Conservation (phyloP, 2,329 filamentous ascomycete genomes). For the Arthroderma sp. region DNA sequence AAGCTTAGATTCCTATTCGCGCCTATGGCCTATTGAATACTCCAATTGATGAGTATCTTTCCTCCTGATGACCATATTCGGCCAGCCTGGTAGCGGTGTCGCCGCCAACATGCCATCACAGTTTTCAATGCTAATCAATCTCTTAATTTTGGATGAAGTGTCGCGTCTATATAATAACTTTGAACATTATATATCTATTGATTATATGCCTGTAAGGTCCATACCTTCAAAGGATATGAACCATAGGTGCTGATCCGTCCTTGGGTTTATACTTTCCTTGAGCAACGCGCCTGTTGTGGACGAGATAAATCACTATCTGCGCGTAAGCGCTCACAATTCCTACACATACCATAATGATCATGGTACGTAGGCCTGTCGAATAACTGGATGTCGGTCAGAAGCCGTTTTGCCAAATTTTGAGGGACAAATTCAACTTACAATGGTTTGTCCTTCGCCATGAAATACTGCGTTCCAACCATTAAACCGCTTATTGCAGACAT, state of each 20-base stretch:
- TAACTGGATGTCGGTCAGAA: constrained; percentile 25
- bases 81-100: too few species aligned
- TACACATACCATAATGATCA: constrained; percentile 36
- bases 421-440: constrained; percentile 19
- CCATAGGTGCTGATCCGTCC: background rate
- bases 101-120: too few species aligned
- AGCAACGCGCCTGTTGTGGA: constrained; percentile 27
- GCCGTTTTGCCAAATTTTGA: background rate
- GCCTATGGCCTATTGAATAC: too few species aligned
- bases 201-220: too few species aligned
- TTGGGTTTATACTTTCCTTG: background rate
- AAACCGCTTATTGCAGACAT: constrained; percentile 42
- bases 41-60: too few species aligned
- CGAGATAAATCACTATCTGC: constrained; percentile 31
- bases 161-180: too few species aligned
- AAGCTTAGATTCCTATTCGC: too few species aligned
- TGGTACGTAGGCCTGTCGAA: constrained; percentile 33
- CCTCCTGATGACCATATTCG: too few species aligned
- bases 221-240: background rate
- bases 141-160: too few species aligned
- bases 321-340: constrained; percentile 33
- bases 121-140: too few species aligned
- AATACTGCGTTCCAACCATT: constrained; percentile 43
- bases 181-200: too few species aligned
- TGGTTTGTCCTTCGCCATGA: constrained; percentile 33